These are phyloP conservation scores for Russula olivacea DNA, from an alignment of 768 basidiomycete genomes.

Conservation along the genomic window DNA sequence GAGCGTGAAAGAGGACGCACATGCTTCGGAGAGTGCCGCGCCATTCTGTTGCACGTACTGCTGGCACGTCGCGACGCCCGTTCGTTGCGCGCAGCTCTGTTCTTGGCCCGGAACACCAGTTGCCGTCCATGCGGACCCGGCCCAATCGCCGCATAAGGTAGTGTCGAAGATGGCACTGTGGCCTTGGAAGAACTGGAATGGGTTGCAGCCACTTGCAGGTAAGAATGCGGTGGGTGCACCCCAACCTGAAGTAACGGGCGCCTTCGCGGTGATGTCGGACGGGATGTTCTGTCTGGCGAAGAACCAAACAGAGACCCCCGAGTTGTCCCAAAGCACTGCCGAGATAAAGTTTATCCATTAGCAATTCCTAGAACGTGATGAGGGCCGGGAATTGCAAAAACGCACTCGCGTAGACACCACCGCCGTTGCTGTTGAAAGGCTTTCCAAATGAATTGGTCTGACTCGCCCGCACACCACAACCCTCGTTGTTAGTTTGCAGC, in stretches of 20 bases:
- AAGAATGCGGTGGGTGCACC: constrained; percentile 72
- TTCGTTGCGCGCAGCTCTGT: constrained; percentile 77
- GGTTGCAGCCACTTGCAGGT: constrained; percentile 68
- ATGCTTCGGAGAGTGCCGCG: constrained; percentile 64
- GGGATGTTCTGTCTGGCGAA: constrained; percentile 74
- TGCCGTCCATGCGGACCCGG: constrained; percentile 65
- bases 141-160: constrained; percentile 91
- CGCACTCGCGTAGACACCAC: constrained; percentile 88
- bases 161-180: constrained; percentile 82
- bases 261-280: constrained; percentile 60
- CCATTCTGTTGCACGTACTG: constrained; percentile 73
- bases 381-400: constrained; percentile 34
- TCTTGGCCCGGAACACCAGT: constrained; percentile 79
- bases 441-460: constrained; percentile 66
- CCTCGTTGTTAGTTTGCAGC: constrained; percentile 61
- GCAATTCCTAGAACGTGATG: neutral
- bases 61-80: constrained; percentile 76
- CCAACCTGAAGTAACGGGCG: constrained; percentile 68
- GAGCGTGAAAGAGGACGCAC: constrained; percentile 42
- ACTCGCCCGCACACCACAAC: constrained; percentile 71
- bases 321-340: constrained; percentile 68
- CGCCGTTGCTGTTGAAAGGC: constrained; percentile 78
- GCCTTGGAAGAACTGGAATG: constrained; percentile 70
- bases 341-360: constrained; percentile 19
- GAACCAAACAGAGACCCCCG: constrained; percentile 76